Evolutionary conservation across 1,284 basidiomycete species (phyloP), one percentile per base, ranked within the genome.

Genomic region (Somion occarium): DNA sequence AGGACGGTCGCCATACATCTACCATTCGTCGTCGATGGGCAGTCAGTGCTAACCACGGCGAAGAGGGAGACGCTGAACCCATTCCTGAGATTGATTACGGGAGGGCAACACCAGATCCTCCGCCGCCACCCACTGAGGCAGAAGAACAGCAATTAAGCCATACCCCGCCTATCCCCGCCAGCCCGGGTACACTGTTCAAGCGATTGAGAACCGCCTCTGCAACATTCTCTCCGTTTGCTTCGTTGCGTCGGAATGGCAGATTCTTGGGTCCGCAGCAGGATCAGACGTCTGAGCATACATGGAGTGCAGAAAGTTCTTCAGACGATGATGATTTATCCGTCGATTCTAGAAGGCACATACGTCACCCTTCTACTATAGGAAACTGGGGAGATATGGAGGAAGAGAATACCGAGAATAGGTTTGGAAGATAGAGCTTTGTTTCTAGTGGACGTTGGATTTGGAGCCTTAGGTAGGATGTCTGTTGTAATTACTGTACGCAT

Each of bases 221-320:
- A 4, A 59, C 83, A 27, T 62, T 76, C 18, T 62, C 75, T 1
- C 71, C 80, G 1, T 76, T 79, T 56, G 62, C 70, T 5, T 62
- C 69, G 37, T 66, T 71, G 38, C 66, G 67, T 20, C 56, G 56
- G 30, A 61, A 50, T 48, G 69, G 60, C 49, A 56, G 60, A 39
- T 56, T 56, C 7, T 59, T 57, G 20, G 61, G 59, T 44, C 59
- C 55, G 42, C 61, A 62, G 12, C 75, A 74, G 46, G 65, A 69
- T 30, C 59, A 42, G 18, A n/a, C 30, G 30, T 39, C 45, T 2
- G 66, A 64, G 38, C 58, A 56, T 22, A 46, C 67, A 2, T 85
- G 81, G 79, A 83, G 83, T 55, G 86, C 13, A 9, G 83, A 87
- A 61, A 84, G 78, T 56, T 86, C 84, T 3, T 82, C 80, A 4